Conservation (phyloP, 2,329 filamentous ascomycete genomes). For the Fusarium robinianum region DNA sequence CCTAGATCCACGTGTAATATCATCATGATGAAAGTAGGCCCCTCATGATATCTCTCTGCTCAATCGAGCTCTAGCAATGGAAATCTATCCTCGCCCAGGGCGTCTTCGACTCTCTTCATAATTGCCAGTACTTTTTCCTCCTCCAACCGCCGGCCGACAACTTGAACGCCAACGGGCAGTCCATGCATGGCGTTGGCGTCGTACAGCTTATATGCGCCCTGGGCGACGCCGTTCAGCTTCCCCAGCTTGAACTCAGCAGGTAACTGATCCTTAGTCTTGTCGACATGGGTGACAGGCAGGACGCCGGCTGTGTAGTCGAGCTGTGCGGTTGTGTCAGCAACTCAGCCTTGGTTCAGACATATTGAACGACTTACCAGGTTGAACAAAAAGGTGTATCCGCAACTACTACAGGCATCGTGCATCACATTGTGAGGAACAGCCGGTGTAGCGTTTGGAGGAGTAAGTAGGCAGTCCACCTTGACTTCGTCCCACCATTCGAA, state of each 20-base stretch:
- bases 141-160: constrained; percentile 77
- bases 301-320: constrained; percentile 86
- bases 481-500: constrained; percentile 82
- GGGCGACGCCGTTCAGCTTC: constrained; percentile 76
- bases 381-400: constrained; percentile 92
- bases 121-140: constrained; percentile 85
- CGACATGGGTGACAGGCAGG: constrained; percentile 83
- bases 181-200: constrained; percentile 83
- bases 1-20: too few relatives aligned
- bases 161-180: constrained; percentile 82
- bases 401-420: constrained; percentile 81
- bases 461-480: constrained; percentile 76
- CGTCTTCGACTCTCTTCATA: constrained; percentile 79
- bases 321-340: constrained; percentile 50
- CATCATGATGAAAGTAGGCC: too few relatives aligned
- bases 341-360: too few relatives aligned
- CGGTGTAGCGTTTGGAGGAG: constrained; percentile 87
- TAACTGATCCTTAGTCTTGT: constrained; percentile 68
- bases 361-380: constrained; percentile 77
- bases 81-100: constrained; percentile 64
- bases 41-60: too few relatives aligned
- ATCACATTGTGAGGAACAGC: constrained; percentile 87
- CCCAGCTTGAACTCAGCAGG: constrained; percentile 63
- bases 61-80: constrained; percentile 54
- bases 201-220: constrained; percentile 85